Conservation (phyloP, 164 flowering plant species). For the Taxillus chinensis region DNA sequence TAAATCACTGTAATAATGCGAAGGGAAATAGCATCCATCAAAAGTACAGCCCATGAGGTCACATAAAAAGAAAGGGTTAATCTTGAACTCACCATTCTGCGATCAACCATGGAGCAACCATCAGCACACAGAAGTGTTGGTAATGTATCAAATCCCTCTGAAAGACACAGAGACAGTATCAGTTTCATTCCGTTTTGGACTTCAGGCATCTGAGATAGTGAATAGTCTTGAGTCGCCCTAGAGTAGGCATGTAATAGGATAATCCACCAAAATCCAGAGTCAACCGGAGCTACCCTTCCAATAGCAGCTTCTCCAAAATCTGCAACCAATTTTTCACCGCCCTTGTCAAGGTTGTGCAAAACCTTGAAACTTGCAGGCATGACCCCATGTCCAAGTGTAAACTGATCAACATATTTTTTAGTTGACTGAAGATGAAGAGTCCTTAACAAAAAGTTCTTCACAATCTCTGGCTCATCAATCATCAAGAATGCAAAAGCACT, state of each 20-base stretch:
- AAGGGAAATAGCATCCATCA: no score
- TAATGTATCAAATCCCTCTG: conserved; percentile 37
- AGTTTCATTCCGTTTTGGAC: conserved; percentile 29
- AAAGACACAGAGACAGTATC: conserved; percentile 30
- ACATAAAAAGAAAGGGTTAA: no score
- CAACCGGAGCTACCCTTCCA: conserved; percentile 43
- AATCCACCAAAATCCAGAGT: conserved; percentile 49
- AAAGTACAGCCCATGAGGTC: no score
- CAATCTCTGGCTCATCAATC: conserved; percentile 24
- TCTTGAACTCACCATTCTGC: conserved; percentile 26
- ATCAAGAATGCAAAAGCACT: conserved; percentile 32
- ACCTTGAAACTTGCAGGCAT: conserved; percentile 45
- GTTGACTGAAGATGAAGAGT: conserved; percentile 33
- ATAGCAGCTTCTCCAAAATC: conserved; percentile 40
- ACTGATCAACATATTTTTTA: conserved; percentile 30
- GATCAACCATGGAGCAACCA: conserved; percentile 32
- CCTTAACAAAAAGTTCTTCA: conserved; percentile 28
- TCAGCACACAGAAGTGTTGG: conserved; percentile 36
- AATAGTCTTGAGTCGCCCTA: conserved; percentile 20
- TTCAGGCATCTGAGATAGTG: conserved; percentile 23
- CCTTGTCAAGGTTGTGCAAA: conserved; percentile 4
- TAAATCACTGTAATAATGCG: no score
- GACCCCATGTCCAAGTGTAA: conserved; percentile 33
- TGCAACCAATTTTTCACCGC: conserved; percentile 16
- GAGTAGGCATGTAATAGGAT: conserved; percentile 27